phyloP scores from a whole-genome alignment of 2,329 filamentous ascomycete species.

The Ascochyta koolunga region DNA sequence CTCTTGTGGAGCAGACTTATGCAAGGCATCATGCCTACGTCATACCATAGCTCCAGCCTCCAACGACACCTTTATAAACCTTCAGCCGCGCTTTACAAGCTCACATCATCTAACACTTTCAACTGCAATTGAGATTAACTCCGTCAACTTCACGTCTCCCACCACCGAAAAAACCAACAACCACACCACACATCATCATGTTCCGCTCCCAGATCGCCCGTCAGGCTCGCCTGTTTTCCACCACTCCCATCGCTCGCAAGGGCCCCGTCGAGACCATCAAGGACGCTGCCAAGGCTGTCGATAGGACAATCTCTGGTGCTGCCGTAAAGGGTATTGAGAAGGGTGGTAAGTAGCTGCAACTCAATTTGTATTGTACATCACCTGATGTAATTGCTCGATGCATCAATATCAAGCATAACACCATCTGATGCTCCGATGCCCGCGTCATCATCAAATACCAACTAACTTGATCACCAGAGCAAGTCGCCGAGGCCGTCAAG shows the following conservation, averaged over 20 bases:
- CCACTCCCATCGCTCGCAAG: constrained; percentile 57
- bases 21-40: not conserved
- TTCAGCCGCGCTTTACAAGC: constrained; percentile 2
- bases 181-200: constrained; percentile 45
- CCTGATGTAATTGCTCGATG: constrained; percentile 7
- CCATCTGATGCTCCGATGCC: constrained; percentile 9
- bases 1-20: not conserved
- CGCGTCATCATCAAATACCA: not conserved
- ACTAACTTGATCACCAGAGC: constrained; percentile 51
- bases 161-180: constrained; percentile 8
- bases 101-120: constrained; percentile 4
- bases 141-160: constrained; percentile 2
- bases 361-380: not conserved
- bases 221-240: constrained; percentile 60
- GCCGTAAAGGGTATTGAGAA: constrained; percentile 68
- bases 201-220: constrained; percentile 53
- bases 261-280: constrained; percentile 62
- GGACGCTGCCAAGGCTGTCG: constrained; percentile 63
- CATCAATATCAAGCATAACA: constrained; percentile 19
- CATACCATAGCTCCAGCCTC: not conserved
- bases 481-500: constrained; percentile 54
- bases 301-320: constrained; percentile 61
- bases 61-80: constrained; percentile 7
- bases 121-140: constrained; percentile 10
- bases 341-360: constrained; percentile 57